Conservation (phyloP, 305 asterid species). For the Fraxinus xanthoxyloides region DNA sequence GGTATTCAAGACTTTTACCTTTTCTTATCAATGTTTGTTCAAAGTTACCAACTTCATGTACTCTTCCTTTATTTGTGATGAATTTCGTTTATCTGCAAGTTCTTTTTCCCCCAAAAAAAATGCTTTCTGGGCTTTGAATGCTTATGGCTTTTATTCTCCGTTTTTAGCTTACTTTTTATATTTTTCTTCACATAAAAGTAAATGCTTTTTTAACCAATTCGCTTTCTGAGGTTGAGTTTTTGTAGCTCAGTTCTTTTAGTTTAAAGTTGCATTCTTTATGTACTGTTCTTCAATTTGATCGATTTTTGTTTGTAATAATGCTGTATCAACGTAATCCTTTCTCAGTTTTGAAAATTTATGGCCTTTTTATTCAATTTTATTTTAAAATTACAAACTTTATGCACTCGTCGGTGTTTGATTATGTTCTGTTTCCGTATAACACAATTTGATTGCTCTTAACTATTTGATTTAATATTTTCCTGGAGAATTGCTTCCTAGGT, state of each 20-base stretch:
- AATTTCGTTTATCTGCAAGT: not conserved
- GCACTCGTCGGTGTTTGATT: not conserved
- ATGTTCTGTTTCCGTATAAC: not conserved
- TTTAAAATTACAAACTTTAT: not conserved
- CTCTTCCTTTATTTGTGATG: not conserved
- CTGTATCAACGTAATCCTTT: not conserved
- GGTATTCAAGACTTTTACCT: too few relatives aligned
- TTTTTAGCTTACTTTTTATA: not conserved
- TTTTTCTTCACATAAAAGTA: not conserved
- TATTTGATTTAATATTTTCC: constrained; percentile 25
- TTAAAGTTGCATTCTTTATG: not conserved
- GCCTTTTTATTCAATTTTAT: not conserved
- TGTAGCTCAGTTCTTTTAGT: not conserved
- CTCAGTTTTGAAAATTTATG: not conserved
- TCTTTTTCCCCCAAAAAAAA: not conserved
- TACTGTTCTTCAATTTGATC: not conserved
- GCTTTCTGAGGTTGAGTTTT: not conserved
- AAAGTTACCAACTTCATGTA: not conserved
- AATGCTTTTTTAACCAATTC: not conserved
- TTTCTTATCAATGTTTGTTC: not conserved
- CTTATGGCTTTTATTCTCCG: not conserved
- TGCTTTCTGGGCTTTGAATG: not conserved
- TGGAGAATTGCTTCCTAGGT: not conserved
- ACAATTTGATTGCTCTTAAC: constrained; percentile 39
- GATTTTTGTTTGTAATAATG: not conserved